These are phyloP conservation scores for Moesziomyces sp. DNA, from an alignment of 1,284 basidiomycete genomes.

Conservation along the genomic window DNA sequence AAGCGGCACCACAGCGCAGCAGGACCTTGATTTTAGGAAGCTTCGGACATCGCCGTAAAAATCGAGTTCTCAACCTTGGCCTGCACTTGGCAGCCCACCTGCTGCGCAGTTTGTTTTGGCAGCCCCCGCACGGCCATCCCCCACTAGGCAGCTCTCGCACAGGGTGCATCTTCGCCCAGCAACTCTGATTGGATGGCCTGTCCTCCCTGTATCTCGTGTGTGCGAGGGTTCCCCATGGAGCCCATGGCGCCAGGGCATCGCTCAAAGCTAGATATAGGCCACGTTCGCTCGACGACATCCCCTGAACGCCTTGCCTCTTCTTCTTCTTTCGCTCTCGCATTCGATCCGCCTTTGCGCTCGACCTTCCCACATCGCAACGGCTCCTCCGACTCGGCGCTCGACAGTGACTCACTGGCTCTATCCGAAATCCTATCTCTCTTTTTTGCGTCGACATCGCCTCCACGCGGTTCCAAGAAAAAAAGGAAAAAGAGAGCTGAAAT, in stretches of 20 bases:
- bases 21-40: background rate
- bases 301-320: background rate
- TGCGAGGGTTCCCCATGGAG: background rate
- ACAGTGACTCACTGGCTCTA: background rate
- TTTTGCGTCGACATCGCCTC: background rate
- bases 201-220: too few relatives aligned
- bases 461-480: background rate
- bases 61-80: background rate
- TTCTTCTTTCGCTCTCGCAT: background rate
- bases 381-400: background rate
- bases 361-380: background rate
- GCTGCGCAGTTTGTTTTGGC: background rate
- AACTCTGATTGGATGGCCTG: background rate
- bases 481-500: background rate
- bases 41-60: background rate
- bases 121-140: background rate
- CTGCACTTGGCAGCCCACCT: background rate
- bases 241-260: background rate
- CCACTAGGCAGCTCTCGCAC: background rate
- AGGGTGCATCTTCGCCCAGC: background rate
- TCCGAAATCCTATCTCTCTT: background rate
- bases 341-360: background rate
- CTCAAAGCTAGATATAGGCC: background rate
- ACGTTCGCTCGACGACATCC: background rate
- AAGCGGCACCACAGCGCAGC: background rate